Base-by-base conservation (phyloP, 1,284 basidiomycete genomes). In the Ustilago hordei region DNA sequence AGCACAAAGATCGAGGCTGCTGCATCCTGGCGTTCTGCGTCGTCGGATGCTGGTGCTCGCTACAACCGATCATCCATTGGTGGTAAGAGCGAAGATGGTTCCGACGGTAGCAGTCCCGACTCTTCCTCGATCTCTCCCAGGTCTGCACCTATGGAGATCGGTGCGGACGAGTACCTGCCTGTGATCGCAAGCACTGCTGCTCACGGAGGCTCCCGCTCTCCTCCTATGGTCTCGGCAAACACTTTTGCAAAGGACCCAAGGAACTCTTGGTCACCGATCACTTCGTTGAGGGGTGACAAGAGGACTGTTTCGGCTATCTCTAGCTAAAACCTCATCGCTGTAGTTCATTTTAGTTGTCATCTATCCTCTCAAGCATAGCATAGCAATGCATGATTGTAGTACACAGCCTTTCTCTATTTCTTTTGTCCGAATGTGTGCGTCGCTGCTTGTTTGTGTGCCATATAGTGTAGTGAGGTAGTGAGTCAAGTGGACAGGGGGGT, bases 211-310 rank as follows among this genome's bases (percentile, higher is more conserved):
- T 60, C 65, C 58, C 57, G 62, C 19, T 57, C 64, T 8, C 64
- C 68, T 19, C 68, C 73, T 4, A 48, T 69, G 43, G 52, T 62
- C n/a, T 45, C 19, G 13, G 34, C 60, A 45, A 62, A 64, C 36
- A 36, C 50, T 5, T 67, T 64, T 50, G 13, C 54, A n/a, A 73
- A 70, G 61, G 67, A 78, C 48, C 70, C 75, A 9, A 60, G 66
- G 32, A 62, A 23, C 34, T 45, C 66, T 19, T 78, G 75, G 75
- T 69, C 64, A 8, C 75, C 75, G 19, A 69, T 77, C 67, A 47
- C 52, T 1, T 64, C 64, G 53, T 47, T 78, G 39, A 57, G 75
- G 3, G 75, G 70, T n/a, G 75, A 78, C 58, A 78, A 78, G 69
- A 47, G 75, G 0, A 53, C 53, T 19, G 45, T 73, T 39, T 43